Conservation (phyloP, 208 protist genomes). For the Trypanosoma mega region DNA sequence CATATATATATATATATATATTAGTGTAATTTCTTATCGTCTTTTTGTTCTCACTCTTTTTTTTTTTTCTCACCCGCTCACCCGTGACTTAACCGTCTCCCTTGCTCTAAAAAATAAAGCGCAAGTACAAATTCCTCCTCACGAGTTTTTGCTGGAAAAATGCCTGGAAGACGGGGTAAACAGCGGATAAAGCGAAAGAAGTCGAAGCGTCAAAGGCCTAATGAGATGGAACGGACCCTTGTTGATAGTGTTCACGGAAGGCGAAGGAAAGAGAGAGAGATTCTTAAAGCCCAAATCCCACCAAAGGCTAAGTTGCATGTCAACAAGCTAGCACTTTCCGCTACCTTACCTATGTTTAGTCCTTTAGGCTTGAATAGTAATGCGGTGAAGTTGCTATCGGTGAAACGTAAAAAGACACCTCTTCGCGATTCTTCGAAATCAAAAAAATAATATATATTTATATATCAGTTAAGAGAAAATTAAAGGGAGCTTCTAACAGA, state of each 20-base stretch:
- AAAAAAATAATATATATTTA: no score
- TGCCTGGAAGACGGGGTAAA: conserved; percentile 88
- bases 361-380: conserved; percentile 1
- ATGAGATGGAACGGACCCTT: conserved; percentile 86
- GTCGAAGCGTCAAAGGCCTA: conserved; percentile 73
- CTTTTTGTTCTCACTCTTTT: conserved; percentile 4
- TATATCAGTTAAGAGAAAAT: no score
- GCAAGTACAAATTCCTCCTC: not conserved
- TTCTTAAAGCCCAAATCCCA: conserved; percentile 78
- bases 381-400: not conserved
- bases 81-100: not conserved
- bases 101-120: no score
- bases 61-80: conserved; percentile 9
- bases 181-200: conserved; percentile 89
- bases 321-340: conserved; percentile 56
- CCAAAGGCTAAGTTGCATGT: conserved; percentile 56
- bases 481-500: no score
- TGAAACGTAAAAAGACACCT: conserved; percentile 1
- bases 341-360: conserved; percentile 83
- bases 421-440: no score
- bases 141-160: conserved; percentile 18
- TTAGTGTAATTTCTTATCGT: not conserved
- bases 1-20: conserved; percentile 15
- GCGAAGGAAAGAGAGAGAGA: conserved; percentile 73
- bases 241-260: conserved; percentile 89